Percentiles rank a stretch among this genome's conserved stretches.
These are phyloP conservation scores for Ajuga reptans DNA, from an alignment of 305 asterid genomes.

Conservation along the genomic window DNA sequence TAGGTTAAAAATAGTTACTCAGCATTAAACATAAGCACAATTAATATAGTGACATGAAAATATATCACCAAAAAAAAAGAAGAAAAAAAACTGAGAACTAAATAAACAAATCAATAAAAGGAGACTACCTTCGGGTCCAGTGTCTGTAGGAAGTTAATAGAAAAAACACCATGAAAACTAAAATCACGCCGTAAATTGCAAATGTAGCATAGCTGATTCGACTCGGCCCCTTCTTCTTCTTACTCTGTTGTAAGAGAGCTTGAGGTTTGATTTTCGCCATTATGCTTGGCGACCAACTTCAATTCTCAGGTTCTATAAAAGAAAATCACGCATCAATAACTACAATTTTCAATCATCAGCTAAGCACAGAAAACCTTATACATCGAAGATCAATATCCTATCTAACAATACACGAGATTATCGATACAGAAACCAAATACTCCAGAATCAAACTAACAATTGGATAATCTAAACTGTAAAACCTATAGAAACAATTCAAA, in stretches of 20 bases:
- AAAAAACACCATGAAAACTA: conserved; percentile 48
- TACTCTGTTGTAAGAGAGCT: conserved; percentile 88
- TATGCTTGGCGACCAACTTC: conserved; percentile 19
- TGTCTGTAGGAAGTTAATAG: conserved; percentile 58
- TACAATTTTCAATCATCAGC: conserved; percentile 16
- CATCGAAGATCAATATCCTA: conserved; percentile 14
- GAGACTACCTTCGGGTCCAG: conserved; percentile 50
- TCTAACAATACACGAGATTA: conserved; percentile 1
- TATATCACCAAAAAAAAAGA: background rate
- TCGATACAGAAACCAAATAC: conserved; percentile 6
- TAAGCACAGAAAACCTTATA: conserved; percentile 13
- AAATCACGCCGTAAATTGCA: conserved; percentile 39
- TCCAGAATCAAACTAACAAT: background rate
- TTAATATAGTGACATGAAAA: background rate
- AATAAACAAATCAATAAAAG: background rate
- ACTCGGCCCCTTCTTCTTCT: conserved; percentile 74
- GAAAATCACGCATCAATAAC: conserved; percentile 19
- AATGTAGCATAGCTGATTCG: conserved; percentile 42
- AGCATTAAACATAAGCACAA: background rate
- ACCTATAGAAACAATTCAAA: conserved; percentile 13
- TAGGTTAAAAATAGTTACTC: background rate
- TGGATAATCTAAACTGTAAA: background rate
- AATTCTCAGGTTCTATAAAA: conserved; percentile 31
- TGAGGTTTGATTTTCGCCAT: conserved; percentile 98
- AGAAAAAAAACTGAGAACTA: background rate